phyloP scores from a whole-genome alignment of 1,139 yeast genomes.

The Zygotorulaspora mrakii region DNA sequence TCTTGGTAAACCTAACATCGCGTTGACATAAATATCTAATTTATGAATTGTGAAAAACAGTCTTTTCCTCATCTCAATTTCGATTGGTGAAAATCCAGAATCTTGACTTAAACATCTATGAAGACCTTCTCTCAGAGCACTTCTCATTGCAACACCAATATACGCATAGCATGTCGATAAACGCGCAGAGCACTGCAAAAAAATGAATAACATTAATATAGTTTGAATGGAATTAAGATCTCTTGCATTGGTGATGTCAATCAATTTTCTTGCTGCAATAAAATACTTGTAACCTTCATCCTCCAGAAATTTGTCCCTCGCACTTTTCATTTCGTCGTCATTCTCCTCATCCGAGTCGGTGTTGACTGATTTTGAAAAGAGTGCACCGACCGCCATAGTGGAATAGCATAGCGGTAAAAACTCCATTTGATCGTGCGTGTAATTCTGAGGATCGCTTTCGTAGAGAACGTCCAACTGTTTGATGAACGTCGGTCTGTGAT shows the following conservation, averaged over 20 bases:
- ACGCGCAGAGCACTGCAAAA: slow-evolving; percentile 86
- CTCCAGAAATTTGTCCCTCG: slow-evolving; percentile 49
- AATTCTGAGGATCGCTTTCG: slow-evolving; percentile 61
- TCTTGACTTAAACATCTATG: slow-evolving; percentile 59
- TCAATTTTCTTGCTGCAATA: slow-evolving; percentile 78
- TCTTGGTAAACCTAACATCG: slow-evolving; percentile 84
- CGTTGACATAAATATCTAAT: slow-evolving; percentile 87
- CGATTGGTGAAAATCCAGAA: slow-evolving; percentile 68
- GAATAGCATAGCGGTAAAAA: slow-evolving; percentile 72
- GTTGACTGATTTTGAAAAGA: slow-evolving; percentile 47
- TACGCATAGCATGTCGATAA: slow-evolving; percentile 87
- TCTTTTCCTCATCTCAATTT: slow-evolving; percentile 79
- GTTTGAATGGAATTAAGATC: slow-evolving; percentile 71
- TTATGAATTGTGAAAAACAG: slow-evolving; percentile 86
- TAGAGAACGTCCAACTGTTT: slow-evolving; percentile 57
- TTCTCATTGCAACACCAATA: slow-evolving; percentile 86
- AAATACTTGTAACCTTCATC: slow-evolving; percentile 87
- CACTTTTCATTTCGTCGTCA: slow-evolving; percentile 3
- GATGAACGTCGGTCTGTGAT: slow-evolving; percentile 79
- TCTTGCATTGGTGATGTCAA: slow-evolving; percentile 68
- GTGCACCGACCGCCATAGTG: slow-evolving; percentile 71
- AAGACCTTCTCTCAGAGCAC: slow-evolving; percentile 82
- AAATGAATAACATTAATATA: slow-evolving; percentile 61
- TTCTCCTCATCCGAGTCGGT: slow-evolving; percentile 6
- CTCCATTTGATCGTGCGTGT: slow-evolving; percentile 65